phyloP scores from a whole-genome alignment of 441 rosid species.

The Adansonia gregorii region DNA sequence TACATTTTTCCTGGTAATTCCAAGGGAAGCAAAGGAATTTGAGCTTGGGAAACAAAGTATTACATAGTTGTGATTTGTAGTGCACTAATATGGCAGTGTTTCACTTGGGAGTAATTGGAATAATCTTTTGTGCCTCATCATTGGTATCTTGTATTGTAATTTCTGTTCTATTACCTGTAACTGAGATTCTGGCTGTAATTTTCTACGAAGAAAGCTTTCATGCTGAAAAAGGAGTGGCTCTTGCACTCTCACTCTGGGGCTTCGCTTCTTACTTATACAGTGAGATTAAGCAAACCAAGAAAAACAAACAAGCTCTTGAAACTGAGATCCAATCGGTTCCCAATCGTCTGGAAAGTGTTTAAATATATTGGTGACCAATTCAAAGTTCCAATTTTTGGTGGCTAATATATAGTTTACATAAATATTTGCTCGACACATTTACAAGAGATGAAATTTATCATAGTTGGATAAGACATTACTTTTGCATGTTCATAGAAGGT shows the following conservation, averaged over 20 bases:
- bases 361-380: neutral
- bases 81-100: constrained; percentile 54
- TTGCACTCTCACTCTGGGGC: constrained; percentile 66
- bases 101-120: constrained; percentile 61
- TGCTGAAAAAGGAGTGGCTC: constrained; percentile 62
- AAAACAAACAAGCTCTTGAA: neutral
- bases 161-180: constrained; percentile 52
- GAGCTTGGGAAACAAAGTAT: constrained; percentile 50
- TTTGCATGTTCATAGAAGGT: neutral
- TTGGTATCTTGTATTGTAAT: constrained; percentile 54
- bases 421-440: neutral
- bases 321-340: constrained; percentile 21
- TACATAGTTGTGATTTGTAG: constrained; percentile 41
- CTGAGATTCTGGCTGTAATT: constrained; percentile 62
- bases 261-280: constrained; percentile 65
- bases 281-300: constrained; percentile 40
- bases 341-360: neutral
- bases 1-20: constrained; percentile 42
- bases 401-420: neutral
- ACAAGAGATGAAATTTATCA: neutral
- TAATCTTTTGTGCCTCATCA: constrained; percentile 58
- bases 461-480: neutral
- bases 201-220: constrained; percentile 64
- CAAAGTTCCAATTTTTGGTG: neutral
- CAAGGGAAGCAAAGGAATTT: constrained; percentile 52